These are phyloP conservation scores for Suhomyces vadensis DNA, from an alignment of 805 yeast genomes.

Conservation along the genomic window DNA sequence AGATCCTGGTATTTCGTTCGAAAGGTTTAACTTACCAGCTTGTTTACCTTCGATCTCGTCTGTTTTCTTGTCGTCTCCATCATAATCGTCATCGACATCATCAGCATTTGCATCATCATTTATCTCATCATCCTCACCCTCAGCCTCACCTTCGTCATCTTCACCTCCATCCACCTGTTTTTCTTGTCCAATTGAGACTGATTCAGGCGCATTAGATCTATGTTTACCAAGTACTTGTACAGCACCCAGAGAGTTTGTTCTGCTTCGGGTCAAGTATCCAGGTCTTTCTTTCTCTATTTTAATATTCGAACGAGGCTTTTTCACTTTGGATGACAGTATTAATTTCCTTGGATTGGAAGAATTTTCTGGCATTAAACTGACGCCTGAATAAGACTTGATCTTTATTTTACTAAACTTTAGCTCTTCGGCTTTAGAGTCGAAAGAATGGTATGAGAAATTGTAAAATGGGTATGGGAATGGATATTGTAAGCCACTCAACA, in stretches of 20 bases:
- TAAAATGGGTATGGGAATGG: slow-evolving; percentile 49
- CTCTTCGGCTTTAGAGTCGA: slow-evolving; percentile 26
- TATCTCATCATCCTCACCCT: slow-evolving; percentile 3
- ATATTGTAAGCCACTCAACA: slow-evolving; percentile 43
- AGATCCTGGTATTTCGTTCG: not conserved
- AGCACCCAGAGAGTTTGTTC: not conserved
- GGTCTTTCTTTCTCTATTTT: not conserved
- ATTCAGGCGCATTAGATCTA: not conserved
- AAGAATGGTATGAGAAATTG: slow-evolving; percentile 44
- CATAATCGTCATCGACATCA: too few species aligned
- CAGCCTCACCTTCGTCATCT: slow-evolving; percentile 10
- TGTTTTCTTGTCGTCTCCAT: too few species aligned
- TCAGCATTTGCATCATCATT: not conserved
- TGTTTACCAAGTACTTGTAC: not conserved
- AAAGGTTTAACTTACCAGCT: too few species aligned
- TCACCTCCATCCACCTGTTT: slow-evolving; percentile 11
- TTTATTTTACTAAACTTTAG: slow-evolving; percentile 27
- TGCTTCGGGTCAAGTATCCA: not conserved
- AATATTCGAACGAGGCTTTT: not conserved
- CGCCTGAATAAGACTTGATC: slow-evolving; percentile 39
- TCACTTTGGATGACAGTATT: not conserved
- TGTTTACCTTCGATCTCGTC: too few species aligned
- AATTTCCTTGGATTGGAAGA: not conserved
- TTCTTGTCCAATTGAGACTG: too few species aligned
- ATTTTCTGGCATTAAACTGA: slow-evolving; percentile 22